These are phyloP conservation scores for Globisporangium recalcitrans DNA, from an alignment of 352 stramenopile genomes.

Conservation along the genomic window DNA sequence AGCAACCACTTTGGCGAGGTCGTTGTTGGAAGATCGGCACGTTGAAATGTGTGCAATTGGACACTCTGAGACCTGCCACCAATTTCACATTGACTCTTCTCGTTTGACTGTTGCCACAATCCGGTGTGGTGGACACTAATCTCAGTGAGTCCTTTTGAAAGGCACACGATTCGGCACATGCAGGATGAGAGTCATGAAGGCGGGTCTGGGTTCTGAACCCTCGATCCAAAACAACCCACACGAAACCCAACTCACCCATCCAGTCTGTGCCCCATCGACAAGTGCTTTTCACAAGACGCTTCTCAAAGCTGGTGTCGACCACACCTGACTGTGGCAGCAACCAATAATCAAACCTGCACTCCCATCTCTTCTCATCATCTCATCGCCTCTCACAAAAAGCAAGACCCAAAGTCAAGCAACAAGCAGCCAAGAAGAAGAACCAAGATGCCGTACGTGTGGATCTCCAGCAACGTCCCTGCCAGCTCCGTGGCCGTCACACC, in stretches of 20 bases:
- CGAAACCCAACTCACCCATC: not conserved
- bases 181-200: no score
- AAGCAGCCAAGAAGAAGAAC: not conserved
- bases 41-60: not conserved
- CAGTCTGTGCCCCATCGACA: not conserved
- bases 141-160: no score
- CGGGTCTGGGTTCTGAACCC: no score
- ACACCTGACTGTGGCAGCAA: not conserved
- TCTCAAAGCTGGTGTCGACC: not conserved
- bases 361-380: not conserved
- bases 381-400: not conserved
- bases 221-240: no score
- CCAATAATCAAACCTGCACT: not conserved
- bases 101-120: no score
- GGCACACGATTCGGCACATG: no score
- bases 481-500: constrained; percentile 24
- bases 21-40: not conserved
- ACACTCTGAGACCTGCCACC: not conserved
- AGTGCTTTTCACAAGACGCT: not conserved
- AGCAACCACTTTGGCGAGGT: not conserved
- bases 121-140: no score
- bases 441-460: constrained; percentile 46
- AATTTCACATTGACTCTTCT: not conserved
- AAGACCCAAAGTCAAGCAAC: not conserved
- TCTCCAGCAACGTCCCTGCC: constrained; percentile 47